Conservation (phyloP, 2,329 filamentous ascomycete genomes). For the Botrytis medusae region DNA sequence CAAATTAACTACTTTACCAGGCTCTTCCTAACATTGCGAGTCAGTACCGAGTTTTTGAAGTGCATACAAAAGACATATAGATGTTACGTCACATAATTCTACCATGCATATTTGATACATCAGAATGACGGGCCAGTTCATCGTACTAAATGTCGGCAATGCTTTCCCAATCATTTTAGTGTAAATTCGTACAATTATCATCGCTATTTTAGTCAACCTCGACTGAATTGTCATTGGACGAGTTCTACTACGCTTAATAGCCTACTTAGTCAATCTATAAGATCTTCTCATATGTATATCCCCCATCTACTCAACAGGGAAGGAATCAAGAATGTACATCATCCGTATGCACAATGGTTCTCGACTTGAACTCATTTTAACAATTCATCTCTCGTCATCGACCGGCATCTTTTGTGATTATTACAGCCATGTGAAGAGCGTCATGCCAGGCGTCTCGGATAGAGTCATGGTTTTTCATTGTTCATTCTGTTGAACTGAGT, state of each 20-base stretch:
- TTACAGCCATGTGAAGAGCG: not conserved
- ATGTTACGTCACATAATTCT: not conserved
- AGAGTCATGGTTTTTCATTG: not conserved
- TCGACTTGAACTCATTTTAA: not conserved
- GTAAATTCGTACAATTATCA: not conserved
- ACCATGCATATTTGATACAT: not conserved
- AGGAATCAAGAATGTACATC: not conserved
- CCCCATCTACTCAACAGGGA: not conserved
- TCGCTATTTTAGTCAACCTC: not conserved
- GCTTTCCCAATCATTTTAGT: not conserved
- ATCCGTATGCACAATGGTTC: not conserved
- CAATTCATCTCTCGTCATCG: not conserved
- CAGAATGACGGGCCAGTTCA: not conserved
- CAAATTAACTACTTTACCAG: not conserved
- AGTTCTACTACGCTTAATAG: not conserved
- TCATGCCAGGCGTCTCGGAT: not conserved
- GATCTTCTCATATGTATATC: not conserved
- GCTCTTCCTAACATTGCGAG: not conserved
- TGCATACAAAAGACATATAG: not conserved
- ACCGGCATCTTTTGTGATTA: not conserved
- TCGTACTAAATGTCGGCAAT: not conserved
- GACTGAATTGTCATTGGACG: not conserved
- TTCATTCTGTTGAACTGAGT: not conserved
- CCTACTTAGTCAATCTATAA: not conserved
- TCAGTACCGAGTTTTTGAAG: not conserved